Evolutionary conservation across 768 basidiomycete species (phyloP).

Genomic region (Suillus subluteus): DNA sequence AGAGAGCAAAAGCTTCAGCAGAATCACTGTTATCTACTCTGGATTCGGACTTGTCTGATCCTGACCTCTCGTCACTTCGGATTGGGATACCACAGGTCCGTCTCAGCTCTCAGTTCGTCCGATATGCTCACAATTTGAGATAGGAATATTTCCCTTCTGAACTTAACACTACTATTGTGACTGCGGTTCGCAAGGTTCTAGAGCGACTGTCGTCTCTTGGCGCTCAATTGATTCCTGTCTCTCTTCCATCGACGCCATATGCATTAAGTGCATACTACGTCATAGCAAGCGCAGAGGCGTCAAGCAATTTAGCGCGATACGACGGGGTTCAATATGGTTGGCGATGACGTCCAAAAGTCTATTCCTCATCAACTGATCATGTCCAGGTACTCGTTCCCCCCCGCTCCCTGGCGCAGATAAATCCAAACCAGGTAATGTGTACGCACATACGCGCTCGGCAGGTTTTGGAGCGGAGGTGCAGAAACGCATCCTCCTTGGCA

Average conservation of each 20-base stretch:
- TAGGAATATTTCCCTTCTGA: conserved; percentile 84
- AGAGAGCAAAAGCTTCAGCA: conserved; percentile 36
- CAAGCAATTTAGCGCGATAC: conserved; percentile 88
- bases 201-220: conserved; percentile 50
- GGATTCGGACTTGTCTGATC: conserved; percentile 3
- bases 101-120: conserved; percentile 5
- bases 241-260: conserved; percentile 67
- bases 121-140: not conserved
- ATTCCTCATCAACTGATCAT: not conserved
- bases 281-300: conserved; percentile 92
- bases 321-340: conserved; percentile 89
- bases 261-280: conserved; percentile 95
- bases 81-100: conserved; percentile 78
- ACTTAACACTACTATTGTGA: conserved; percentile 49
- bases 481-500: conserved; percentile 86
- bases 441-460: conserved; percentile 65
- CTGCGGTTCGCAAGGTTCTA: conserved; percentile 51
- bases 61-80: conserved; percentile 54
- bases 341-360: conserved; percentile 15
- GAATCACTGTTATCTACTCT: conserved; percentile 10
- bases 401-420: conserved; percentile 45
- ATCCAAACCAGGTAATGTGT: conserved; percentile 56
- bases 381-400: conserved; percentile 53
- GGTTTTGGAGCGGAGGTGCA: conserved; percentile 87
- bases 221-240: conserved; percentile 71